Base-by-base conservation (phyloP, 2,329 filamentous ascomycete species). In the Lasiodiplodia theobromae region DNA sequence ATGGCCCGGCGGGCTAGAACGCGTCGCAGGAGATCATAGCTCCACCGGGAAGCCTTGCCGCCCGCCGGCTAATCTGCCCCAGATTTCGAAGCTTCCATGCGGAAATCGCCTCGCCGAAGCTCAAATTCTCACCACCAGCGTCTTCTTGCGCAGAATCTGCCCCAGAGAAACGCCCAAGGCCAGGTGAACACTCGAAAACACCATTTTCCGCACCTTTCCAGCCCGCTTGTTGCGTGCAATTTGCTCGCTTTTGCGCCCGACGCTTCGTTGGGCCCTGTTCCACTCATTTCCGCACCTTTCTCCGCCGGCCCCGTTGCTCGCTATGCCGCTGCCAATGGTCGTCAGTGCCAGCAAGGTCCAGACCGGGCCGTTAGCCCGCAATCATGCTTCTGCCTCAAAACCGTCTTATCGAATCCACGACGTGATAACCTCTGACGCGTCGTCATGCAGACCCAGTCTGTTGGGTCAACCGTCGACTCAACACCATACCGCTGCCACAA, bases 11-110 rank as follows among this genome's bases (percentile, higher is more conserved):
- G 60, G 60, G 31, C 60, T 49, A 64, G 60, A 64, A 52, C 60
- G 44, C n/a, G 60, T 64, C 60, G 44, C 60, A 64, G 60, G 47
- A 64, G 60, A 64, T 64, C 60, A 64, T 64, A 64, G 60, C 60
- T 64, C 60, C 60, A 64, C 60, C 60, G 28, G 60, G 60, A 18
- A 38, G 47, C 28, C 60, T 52, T 64, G 44, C 47, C 60, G 60
- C 40, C 60, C 60, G 28, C 60, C 60, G 60, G 44, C 47, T 64
- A 64, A 64, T 64, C 60, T 64, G 47, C 60, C 60, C 60, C 60
- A 28, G 60, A 64, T 64, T 64, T 52, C 60, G 60, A 64, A 64
- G 38, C 25, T 63, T 64, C 47, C 44, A 52, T 64, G 60, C 18
- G 21, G 58, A 37, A 34, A n/a, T 37, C 58, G 58, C 40, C 25